Percentiles rank a stretch among this genome's conserved stretches.
Evolutionary conservation across 805 yeast species (phyloP).

Genomic region (Phaffomyces antillensis): DNA sequence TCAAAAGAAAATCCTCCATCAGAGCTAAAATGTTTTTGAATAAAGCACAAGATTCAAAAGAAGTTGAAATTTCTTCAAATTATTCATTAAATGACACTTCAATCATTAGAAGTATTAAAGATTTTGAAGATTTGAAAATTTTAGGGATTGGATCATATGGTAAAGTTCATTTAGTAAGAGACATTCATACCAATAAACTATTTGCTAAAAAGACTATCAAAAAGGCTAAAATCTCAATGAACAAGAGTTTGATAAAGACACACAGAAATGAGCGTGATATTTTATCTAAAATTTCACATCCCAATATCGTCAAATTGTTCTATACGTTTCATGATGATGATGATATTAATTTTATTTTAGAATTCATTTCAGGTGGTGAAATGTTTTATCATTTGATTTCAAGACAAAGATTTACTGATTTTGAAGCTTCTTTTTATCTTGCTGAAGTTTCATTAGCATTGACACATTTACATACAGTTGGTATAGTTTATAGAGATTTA

Average conservation of each 20-base stretch:
- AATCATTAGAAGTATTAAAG: constrained; percentile 27
- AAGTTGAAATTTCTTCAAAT: constrained; percentile 8
- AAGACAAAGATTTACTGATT: constrained; percentile 42
- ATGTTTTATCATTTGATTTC: constrained; percentile 41
- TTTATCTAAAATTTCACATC: constrained; percentile 64
- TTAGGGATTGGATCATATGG: constrained; percentile 88
- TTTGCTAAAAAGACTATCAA: constrained; percentile 84
- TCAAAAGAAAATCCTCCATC: no score
- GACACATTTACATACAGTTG: constrained; percentile 66
- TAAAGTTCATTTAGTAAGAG: constrained; percentile 72
- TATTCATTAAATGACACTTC: constrained; percentile 8
- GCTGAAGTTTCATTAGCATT: constrained; percentile 80
- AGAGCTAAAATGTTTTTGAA: no score
- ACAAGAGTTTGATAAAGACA: constrained; percentile 47
- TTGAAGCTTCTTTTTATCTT: constrained; percentile 64
- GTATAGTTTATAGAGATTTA: constrained; percentile 80
- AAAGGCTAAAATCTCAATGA: constrained; percentile 69
- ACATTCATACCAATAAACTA: constrained; percentile 47
- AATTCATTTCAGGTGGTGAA: constrained; percentile 89
- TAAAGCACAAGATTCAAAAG: constrained; percentile 6
- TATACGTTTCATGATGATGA: constrained; percentile 79
- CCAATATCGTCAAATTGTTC: constrained; percentile 72
- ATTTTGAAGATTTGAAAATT: constrained; percentile 65
- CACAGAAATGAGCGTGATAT: constrained; percentile 77
- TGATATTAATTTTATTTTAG: constrained; percentile 67